phyloP scores from a whole-genome alignment of 106 monocot genomes.

The Hemerocallis citrina region DNA sequence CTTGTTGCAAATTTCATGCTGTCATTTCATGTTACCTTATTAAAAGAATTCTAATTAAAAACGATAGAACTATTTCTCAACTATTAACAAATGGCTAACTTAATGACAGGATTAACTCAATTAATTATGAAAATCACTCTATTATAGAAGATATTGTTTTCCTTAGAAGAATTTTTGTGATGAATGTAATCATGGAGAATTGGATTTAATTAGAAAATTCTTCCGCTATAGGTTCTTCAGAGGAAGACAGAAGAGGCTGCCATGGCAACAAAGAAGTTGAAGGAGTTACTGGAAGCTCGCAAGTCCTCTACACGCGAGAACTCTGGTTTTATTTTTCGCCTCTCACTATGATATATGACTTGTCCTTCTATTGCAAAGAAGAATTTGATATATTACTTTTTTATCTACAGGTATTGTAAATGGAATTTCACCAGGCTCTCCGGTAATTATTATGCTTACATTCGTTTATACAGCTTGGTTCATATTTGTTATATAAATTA shows the following conservation, averaged over 20 bases:
- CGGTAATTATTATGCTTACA: constrained; percentile 22
- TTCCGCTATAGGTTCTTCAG: constrained; percentile 71
- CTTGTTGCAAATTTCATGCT: no score
- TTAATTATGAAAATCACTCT: no score
- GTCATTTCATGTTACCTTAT: no score
- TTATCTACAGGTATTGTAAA: constrained; percentile 45
- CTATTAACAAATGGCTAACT: no score
- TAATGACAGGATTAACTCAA: no score
- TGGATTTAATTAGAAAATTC: neutral
- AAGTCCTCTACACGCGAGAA: constrained; percentile 62
- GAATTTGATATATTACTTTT: neutral
- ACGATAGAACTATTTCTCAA: no score
- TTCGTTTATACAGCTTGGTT: neutral
- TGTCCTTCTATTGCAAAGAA: neutral
- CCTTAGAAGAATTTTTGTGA: no score
- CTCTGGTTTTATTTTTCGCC: constrained; percentile 31
- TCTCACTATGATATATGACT: neutral
- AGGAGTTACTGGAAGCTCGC: constrained; percentile 87
- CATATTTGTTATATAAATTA: neutral
- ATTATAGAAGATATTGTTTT: no score
- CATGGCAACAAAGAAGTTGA: constrained; percentile 90
- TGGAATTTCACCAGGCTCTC: constrained; percentile 53
- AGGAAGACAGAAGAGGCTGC: constrained; percentile 98
- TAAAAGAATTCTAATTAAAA: no score
- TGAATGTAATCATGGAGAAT: neutral